These are phyloP conservation scores for Orobanche coerulescens DNA, from an alignment of 257 asterid species.

Conservation along the genomic window DNA sequence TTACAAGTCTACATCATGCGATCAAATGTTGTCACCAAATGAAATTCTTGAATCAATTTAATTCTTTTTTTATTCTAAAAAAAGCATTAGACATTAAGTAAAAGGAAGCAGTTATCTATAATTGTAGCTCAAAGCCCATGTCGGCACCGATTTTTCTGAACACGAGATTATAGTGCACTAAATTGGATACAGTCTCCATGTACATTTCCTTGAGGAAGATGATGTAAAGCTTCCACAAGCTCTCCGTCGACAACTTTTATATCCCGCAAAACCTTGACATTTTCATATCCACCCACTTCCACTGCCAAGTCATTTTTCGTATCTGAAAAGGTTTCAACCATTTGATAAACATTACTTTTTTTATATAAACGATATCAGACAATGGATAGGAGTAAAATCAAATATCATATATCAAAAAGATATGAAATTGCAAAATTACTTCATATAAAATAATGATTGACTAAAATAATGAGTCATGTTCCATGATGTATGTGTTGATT, in stretches of 20 bases:
- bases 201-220: slow-evolving; percentile 70
- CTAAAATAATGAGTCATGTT: too few relatives aligned
- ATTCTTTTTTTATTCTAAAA: too few relatives aligned
- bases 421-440: not conserved
- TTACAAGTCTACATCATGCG: not conserved
- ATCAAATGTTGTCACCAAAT: not conserved
- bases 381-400: not conserved
- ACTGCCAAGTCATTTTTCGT: slow-evolving; percentile 69
- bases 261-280: slow-evolving; percentile 62
- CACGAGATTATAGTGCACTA: not conserved
- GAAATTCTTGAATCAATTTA: too few relatives aligned
- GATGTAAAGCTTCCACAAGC: slow-evolving; percentile 59
- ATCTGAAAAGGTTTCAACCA: slow-evolving; percentile 43
- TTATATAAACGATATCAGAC: not conserved
- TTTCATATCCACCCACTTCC: slow-evolving; percentile 93
- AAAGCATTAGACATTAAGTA: not conserved
- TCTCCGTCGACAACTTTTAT: slow-evolving; percentile 85
- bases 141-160: slow-evolving; percentile 14
- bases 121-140: not conserved
- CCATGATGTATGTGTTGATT: too few relatives aligned
- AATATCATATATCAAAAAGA: slow-evolving; percentile 8
- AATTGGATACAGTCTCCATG: slow-evolving; percentile 90
- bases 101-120: slow-evolving; percentile 9
- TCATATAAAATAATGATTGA: not conserved
- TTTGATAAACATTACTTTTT: not conserved